Evolutionary conservation across 2,329 filamentous ascomycete genomes (phyloP).

Genomic region (Penicillium sp.): DNA sequence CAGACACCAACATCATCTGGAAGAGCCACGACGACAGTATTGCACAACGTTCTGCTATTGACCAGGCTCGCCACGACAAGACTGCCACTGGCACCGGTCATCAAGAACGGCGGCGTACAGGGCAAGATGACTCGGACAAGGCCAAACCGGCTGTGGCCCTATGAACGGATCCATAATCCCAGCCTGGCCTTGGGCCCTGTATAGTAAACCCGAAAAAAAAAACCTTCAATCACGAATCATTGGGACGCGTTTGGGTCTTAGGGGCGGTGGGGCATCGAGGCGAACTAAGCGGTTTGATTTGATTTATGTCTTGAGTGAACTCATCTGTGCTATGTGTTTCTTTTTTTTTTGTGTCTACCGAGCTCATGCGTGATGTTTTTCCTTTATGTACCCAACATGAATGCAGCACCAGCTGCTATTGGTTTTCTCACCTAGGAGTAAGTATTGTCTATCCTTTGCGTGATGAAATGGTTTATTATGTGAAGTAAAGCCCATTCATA

Average conservation of each 20-base stretch:
- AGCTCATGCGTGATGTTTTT: constrained; percentile 24
- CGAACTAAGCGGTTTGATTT: constrained; percentile 41
- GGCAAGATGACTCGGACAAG: constrained; percentile 48
- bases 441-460: neutral
- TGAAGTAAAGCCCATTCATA: neutral
- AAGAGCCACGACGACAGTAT: constrained; percentile 97
- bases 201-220: constrained; percentile 38
- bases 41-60: constrained; percentile 83
- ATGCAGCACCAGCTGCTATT: constrained; percentile 19
- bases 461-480: neutral
- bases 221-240: constrained; percentile 32
- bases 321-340: constrained; percentile 21
- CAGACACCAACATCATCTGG: constrained; percentile 89
- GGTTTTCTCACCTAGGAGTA: constrained; percentile 11
- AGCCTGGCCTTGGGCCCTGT: constrained; percentile 36
- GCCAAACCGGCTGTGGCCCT: constrained; percentile 37
- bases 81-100: constrained; percentile 40
- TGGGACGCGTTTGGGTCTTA: constrained; percentile 41
- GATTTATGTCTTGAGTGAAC: constrained; percentile 33
- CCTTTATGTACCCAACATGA: constrained; percentile 17
- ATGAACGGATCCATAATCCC: constrained; percentile 23
- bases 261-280: constrained; percentile 38
- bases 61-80: constrained; percentile 89
- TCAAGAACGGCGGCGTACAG: constrained; percentile 46
- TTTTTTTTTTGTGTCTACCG: constrained; percentile 19